Evolutionary conservation across 108 stramenopile species (phyloP), one percentile per base, ranked within the genome.

Genomic region (Skeletonema tropicum): DNA sequence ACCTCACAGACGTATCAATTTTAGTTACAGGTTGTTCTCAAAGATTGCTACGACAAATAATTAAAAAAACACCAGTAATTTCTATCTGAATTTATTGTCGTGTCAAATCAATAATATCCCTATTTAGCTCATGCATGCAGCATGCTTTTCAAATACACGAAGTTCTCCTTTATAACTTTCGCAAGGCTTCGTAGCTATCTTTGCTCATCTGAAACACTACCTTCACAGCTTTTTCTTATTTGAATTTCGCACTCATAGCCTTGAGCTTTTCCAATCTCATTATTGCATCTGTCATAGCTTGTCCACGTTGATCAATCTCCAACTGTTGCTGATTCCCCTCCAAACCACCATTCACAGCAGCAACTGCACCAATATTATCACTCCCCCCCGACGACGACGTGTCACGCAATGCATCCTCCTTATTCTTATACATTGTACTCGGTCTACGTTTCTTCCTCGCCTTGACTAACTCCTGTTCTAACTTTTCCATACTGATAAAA

Each of bases 401-500:
- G 15, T 21, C 75, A 10, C 70, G 57, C 45, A 76, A 68, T 36
- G 64, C 67, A 17, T 74, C 71, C 48, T 70, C 75, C 60, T 89
- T 89, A 8, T 77, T 84, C 63, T 83, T 82, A 19, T 90, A 89
- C 41, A 72, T 63, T 3, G 90, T 91, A 19, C 75, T 71, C 9
- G 93, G 90, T 32, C 90, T 83, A 29, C 93, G 83, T 57, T 76
- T 84, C 70, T 85, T 83, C 60, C 93, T 67, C 8, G 93, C 91
- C 55, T 90, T 81, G 46, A 73, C 52, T 74, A 94, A 90, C 46
- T 90, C 91, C n/a, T 77, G 64, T 46, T 91, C 91, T 61, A 94
- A 60, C 67, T 91, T 89, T 73, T 84, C 68, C 93, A 94, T 94
- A 64, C 86, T 88, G 0, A 92, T 87, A 84, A 85, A 94, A 19